Base-by-base conservation (phyloP, 2,329 filamentous ascomycete genomes). In the Reticulascus tulasneorum region DNA sequence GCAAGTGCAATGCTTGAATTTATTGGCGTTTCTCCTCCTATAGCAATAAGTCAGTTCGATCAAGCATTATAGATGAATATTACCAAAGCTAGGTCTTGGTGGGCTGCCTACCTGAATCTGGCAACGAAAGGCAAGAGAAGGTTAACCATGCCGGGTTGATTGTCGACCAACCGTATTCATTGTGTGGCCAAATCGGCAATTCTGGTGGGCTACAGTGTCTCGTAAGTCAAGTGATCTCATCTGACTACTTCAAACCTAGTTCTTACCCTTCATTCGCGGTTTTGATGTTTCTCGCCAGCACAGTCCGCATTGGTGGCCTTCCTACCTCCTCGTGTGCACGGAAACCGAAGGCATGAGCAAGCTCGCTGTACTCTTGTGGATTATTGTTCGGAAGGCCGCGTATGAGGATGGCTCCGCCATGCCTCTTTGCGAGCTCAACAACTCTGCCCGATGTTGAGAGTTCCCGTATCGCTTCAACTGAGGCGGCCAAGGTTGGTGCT, bases 111-210 rank as follows among this genome's bases (percentile, higher is more conserved):
- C 32, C 53, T 55, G 6, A 33, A 2, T 32, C 30, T 3, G 39
- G 36, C 6, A 37, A 12, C 9, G 35, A 31, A 17, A 59, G 28
- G 6, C 49, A 50, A 9, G 43, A 51, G 36, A 62, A 62, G 1
- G 53, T 58, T 5, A 63, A 16, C 59, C 56, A 63, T 3, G 55
- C 49, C 3, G 59, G 59, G 28, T 62, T 55, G 35, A 62, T 55
- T 1, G 51, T 61, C 3, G 56, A 60, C 58, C 56, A 61, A 2
- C 59, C 59, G 21, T 23, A 36, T 37, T 62, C 59, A 21, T 56
- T 60, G 16, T 61, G 60, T 5, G 59, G 59, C 58, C 56, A 64
- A 17, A 62, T 63, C 0, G 60, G 60, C n/a, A 63, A 43, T 13
- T 60, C 55, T 7, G 59, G 55, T 5, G 59, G 58, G 29, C 44